Conservation (phyloP, 129 eudicot genomes). For the Dittrichia graveolens region DNA sequence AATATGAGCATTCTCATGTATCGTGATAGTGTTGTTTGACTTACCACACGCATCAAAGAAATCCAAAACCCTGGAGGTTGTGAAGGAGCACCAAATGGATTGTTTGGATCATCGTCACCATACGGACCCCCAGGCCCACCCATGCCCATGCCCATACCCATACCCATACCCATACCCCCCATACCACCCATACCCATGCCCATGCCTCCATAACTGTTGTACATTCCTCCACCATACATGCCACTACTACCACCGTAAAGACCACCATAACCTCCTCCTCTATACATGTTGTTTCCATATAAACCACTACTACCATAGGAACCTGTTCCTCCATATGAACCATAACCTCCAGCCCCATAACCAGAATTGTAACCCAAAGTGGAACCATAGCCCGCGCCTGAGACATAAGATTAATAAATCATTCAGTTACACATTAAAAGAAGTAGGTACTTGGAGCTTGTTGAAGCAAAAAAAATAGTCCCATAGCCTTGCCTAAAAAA, state of each 20-base stretch:
- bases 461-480: not conserved
- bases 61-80: slow-evolving; percentile 97
- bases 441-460: not conserved
- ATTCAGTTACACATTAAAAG: slow-evolving; percentile 15
- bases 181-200: slow-evolving; percentile 37
- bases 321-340: slow-evolving; percentile 72
- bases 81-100: slow-evolving; percentile 83
- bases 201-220: slow-evolving; percentile 44
- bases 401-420: not conserved
- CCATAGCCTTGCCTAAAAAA: not conserved
- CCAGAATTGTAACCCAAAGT: slow-evolving; percentile 64
- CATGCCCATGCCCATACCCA: slow-evolving; percentile 55
- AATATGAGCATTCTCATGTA: not conserved
- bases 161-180: slow-evolving; percentile 42
- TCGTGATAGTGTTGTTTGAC: slow-evolving; percentile 4
- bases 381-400: slow-evolving; percentile 60
- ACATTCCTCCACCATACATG: slow-evolving; percentile 61
- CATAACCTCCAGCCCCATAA: slow-evolving; percentile 58
- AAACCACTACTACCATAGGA: slow-evolving; percentile 68
- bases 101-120: slow-evolving; percentile 91
- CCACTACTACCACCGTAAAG: slow-evolving; percentile 72
- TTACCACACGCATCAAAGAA: slow-evolving; percentile 92
- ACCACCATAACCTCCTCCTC: slow-evolving; percentile 78
- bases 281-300: slow-evolving; percentile 83
- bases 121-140: slow-evolving; percentile 89